These are phyloP conservation scores for Apiospora aurea DNA, from an alignment of 2,329 filamentous ascomycete genomes.

Conservation along the genomic window DNA sequence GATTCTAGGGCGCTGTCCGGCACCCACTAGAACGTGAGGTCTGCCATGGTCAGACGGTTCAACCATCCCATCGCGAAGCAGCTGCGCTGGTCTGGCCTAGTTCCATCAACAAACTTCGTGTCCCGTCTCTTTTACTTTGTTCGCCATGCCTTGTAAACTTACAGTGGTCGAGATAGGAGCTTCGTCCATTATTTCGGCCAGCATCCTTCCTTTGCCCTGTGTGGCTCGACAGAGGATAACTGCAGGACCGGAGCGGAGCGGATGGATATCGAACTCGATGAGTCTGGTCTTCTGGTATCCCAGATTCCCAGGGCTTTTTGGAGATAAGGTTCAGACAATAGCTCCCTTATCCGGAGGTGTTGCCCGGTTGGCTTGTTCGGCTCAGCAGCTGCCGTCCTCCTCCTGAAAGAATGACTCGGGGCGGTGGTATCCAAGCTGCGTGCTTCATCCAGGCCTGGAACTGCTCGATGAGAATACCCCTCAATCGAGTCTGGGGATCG, in stretches of 20 bases:
- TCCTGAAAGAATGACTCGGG: not conserved
- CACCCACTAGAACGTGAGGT: not conserved
- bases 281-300: not conserved
- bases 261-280: too few species aligned
- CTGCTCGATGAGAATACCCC: not conserved
- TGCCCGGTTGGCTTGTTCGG: not conserved
- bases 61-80: not conserved
- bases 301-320: too few species aligned
- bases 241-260: too few species aligned
- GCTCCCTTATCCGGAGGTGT: not conserved
- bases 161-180: not conserved
- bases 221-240: not conserved
- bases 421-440: not conserved
- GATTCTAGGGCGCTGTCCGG: not conserved
- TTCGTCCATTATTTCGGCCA: too few species aligned
- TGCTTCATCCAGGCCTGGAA: not conserved
- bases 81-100: too few species aligned
- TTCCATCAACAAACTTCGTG: not conserved
- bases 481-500: not conserved
- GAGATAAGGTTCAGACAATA: not conserved
- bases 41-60: not conserved
- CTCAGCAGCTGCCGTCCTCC: not conserved
- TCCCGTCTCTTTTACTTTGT: not conserved
- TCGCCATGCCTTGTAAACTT: not conserved
- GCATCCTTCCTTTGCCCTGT: not conserved